Percentiles rank a stretch among this genome's conserved stretches.
Evolutionary conservation across 805 yeast genomes (phyloP).

Genomic region (Candida orba): DNA sequence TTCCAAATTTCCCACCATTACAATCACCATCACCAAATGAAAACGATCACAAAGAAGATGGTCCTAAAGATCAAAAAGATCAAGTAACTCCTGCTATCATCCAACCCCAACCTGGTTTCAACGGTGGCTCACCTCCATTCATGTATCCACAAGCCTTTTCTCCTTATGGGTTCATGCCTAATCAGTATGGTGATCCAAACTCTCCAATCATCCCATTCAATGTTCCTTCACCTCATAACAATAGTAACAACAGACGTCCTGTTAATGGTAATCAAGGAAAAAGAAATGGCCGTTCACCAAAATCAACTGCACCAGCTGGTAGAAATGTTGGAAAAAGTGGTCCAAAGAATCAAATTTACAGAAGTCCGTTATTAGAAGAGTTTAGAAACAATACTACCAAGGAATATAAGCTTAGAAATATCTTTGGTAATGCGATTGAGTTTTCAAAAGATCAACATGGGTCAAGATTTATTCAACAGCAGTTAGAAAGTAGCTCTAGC

Average conservation of each 20-base stretch:
- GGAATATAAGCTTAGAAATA: slow-evolving; percentile 60
- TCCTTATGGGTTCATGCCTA: slow-evolving; percentile 23
- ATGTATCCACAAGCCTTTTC: slow-evolving; percentile 25
- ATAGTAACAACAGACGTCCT: background rate
- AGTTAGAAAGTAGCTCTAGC: slow-evolving; percentile 53
- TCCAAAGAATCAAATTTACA: slow-evolving; percentile 43
- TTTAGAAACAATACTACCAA: slow-evolving; percentile 61
- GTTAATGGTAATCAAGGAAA: slow-evolving; percentile 3
- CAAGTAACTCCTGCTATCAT: background rate
- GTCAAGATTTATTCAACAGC: slow-evolving; percentile 91
- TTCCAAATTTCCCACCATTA: slow-evolving; percentile 9
- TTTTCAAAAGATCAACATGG: slow-evolving; percentile 97
- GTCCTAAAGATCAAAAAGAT: background rate
- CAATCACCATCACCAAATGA: slow-evolving; percentile 5
- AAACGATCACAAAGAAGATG: background rate
- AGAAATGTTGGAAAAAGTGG: slow-evolving; percentile 13
- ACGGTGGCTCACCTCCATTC: slow-evolving; percentile 13
- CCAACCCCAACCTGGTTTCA: slow-evolving; percentile 4
- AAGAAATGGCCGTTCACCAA: slow-evolving; percentile 19
- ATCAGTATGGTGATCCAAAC: slow-evolving; percentile 10
- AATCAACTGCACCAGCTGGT: slow-evolving; percentile 18
- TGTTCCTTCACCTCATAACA: slow-evolving; percentile 5
- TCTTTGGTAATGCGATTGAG: slow-evolving; percentile 82
- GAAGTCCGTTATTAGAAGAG: slow-evolving; percentile 80
- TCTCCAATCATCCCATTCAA: slow-evolving; percentile 7